phyloP scores from a whole-genome alignment of 441 rosid genomes.

The Brassica balearica region DNA sequence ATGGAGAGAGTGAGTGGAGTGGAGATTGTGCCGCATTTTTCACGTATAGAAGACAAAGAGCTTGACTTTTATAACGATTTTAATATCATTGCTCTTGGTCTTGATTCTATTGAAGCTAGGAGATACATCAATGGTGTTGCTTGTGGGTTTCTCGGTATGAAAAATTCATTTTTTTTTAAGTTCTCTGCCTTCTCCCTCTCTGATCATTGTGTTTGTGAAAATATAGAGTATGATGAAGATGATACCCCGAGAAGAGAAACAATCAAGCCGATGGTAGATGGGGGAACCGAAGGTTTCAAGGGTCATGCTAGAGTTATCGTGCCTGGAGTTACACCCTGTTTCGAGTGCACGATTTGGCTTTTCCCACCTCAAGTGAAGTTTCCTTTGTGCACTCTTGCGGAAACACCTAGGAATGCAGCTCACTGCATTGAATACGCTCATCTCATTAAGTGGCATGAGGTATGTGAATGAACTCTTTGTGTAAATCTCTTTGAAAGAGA shows the following conservation, averaged over 20 bases:
- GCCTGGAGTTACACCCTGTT: constrained; percentile 93
- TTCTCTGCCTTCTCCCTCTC: neutral
- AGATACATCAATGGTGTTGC: constrained; percentile 88
- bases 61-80: constrained; percentile 80
- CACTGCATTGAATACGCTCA: constrained; percentile 99
- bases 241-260: constrained; percentile 80
- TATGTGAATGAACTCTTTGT: constrained; percentile 34
- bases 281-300: constrained; percentile 98
- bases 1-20: constrained; percentile 94
- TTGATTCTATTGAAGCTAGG: constrained; percentile 94
- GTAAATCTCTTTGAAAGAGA: neutral
- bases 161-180: neutral
- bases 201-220: constrained; percentile 36
- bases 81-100: constrained; percentile 88
- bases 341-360: constrained; percentile 92
- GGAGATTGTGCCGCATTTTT: constrained; percentile 88
- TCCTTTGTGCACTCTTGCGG: constrained; percentile 97
- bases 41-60: constrained; percentile 94
- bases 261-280: constrained; percentile 91
- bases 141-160: constrained; percentile 87
- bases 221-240: constrained; percentile 74
- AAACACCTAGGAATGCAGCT: constrained; percentile 95
- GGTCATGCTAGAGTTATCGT: constrained; percentile 95
- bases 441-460: constrained; percentile 91
- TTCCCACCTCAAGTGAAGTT: constrained; percentile 99